phyloP scores from a whole-genome alignment of 1,284 basidiomycete genomes.

The Coniophora puteana region DNA sequence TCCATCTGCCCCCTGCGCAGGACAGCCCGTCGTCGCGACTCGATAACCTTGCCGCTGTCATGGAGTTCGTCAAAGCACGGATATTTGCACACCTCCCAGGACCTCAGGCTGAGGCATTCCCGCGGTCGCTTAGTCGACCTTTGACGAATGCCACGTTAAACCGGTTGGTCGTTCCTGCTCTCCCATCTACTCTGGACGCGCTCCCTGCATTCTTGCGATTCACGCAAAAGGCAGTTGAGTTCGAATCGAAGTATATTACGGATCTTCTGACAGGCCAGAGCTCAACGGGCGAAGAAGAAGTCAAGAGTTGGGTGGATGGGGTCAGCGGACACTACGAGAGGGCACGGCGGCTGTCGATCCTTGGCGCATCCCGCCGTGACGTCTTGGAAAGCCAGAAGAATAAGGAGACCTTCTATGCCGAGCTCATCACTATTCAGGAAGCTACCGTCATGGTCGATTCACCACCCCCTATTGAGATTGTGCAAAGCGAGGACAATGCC shows the following conservation, averaged over 20 bases:
- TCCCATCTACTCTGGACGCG: conserved; percentile 57
- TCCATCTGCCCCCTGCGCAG: conserved; percentile 40
- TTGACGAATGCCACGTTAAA: conserved; percentile 57
- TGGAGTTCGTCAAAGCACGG: conserved; percentile 53
- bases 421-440: conserved; percentile 19
- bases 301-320: conserved; percentile 60
- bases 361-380: conserved; percentile 52
- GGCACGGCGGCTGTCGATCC: conserved; percentile 56
- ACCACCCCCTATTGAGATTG: too few relatives aligned
- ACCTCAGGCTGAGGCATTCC: conserved; percentile 39
- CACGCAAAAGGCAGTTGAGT: conserved; percentile 48
- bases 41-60: conserved; percentile 45
- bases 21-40: conserved; percentile 40
- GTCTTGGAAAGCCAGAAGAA: conserved; percentile 33
- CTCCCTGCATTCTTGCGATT: conserved; percentile 63
- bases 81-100: conserved; percentile 55
- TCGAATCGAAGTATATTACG: conserved; percentile 58
- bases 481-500: too few relatives aligned
- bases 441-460: not conserved
- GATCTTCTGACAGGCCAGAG: conserved; percentile 44
- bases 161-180: conserved; percentile 58
- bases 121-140: conserved; percentile 53
- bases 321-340: conserved; percentile 72
- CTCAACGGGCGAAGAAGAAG: conserved; percentile 46
- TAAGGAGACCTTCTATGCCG: conserved; percentile 32